phyloP scores from a whole-genome alignment of 2,329 filamentous ascomycete species.

The Zymoseptoria tritici region DNA sequence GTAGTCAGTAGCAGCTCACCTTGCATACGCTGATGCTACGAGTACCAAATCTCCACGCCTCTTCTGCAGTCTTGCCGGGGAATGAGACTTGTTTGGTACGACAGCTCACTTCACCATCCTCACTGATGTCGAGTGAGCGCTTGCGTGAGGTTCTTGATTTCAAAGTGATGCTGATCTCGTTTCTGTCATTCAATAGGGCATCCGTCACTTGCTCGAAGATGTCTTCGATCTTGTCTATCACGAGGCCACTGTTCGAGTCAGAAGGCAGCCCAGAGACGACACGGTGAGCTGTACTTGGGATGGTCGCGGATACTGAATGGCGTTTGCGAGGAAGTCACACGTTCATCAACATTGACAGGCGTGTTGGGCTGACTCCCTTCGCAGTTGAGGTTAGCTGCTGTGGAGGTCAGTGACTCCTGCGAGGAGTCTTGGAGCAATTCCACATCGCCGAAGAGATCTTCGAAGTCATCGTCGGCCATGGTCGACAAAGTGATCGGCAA shows the following conservation, averaged over 20 bases:
- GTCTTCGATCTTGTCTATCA: constrained; percentile 49
- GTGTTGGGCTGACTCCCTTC: neutral
- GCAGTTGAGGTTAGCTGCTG: constrained; percentile 10
- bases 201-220: constrained; percentile 48
- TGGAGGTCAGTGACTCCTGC: constrained; percentile 18
- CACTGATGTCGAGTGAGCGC: constrained; percentile 1
- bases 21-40: constrained; percentile 4
- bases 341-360: neutral
- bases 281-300: neutral
- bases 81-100: constrained; percentile 34
- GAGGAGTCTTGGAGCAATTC: constrained; percentile 15
- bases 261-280: neutral
- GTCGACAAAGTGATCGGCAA: neutral
- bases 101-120: constrained; percentile 4
- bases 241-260: constrained; percentile 12
- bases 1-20: constrained; percentile 2
- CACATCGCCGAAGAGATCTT: constrained; percentile 20
- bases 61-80: constrained; percentile 48
- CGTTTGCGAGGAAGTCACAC: neutral
- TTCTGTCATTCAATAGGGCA: constrained; percentile 38
- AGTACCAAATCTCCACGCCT: constrained; percentile 52
- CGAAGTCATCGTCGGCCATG: constrained; percentile 23
- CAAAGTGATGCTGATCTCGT: constrained; percentile 44
- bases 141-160: constrained; percentile 25
- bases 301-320: neutral